Evolutionary conservation across 371 early-diverging fungal species (phyloP).

Genomic region (Apophysomyces trapeziformis): DNA sequence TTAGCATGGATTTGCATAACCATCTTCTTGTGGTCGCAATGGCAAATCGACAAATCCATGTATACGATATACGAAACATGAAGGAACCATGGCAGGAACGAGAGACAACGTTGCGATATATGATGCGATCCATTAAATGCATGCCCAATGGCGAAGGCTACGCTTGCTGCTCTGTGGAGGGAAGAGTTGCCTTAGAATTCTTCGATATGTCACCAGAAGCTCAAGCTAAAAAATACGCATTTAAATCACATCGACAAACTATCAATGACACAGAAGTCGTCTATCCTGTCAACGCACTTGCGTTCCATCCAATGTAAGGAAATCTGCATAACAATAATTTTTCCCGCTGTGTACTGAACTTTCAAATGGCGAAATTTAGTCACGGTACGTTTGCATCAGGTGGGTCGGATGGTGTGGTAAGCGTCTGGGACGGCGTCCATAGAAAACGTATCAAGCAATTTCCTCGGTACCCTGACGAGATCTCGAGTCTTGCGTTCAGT

Average conservation of each 20-base stretch:
- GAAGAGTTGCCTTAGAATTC: conserved; percentile 93
- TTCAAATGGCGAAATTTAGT: conserved; percentile 31
- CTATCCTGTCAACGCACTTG: conserved; percentile 93
- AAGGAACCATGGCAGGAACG: conserved; percentile 71
- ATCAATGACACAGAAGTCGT: conserved; percentile 82
- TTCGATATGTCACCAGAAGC: conserved; percentile 73
- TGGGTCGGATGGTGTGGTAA: conserved; percentile 92
- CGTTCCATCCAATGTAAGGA: conserved; percentile 89
- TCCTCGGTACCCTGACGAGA: conserved; percentile 82
- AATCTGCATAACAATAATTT: background rate
- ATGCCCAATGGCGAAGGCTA: conserved; percentile 88
- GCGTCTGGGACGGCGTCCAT: conserved; percentile 91
- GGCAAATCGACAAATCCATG: conserved; percentile 74
- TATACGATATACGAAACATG: conserved; percentile 88
- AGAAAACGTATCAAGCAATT: conserved; percentile 86
- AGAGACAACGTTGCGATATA: conserved; percentile 82
- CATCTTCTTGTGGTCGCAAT: conserved; percentile 83
- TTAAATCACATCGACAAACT: conserved; percentile 92
- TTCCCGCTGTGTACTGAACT: background rate
- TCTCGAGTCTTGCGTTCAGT: conserved; percentile 83
- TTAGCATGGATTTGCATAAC: conserved; percentile 76
- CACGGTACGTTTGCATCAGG: conserved; percentile 95
- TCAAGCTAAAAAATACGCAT: conserved; percentile 86
- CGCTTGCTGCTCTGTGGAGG: conserved; percentile 91
- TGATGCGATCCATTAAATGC: conserved; percentile 78